Evolutionary conservation across 2,329 filamentous ascomycete species (phyloP).

Genomic region (Pseudogymnoascus sp.): DNA sequence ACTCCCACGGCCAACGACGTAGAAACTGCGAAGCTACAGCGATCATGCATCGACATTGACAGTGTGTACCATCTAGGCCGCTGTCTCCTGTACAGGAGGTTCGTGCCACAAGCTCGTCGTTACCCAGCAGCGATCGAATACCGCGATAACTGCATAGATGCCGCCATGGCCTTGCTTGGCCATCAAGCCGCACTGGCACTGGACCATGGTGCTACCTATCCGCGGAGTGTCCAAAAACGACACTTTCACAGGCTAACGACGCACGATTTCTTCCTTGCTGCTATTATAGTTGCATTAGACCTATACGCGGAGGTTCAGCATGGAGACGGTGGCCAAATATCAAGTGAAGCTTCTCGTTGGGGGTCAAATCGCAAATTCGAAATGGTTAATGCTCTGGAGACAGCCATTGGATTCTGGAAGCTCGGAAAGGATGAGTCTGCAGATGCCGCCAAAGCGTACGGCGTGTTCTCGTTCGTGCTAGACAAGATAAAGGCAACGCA

Average conservation of each 20-base stretch:
- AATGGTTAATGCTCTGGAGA: conserved; percentile 14
- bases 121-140: conserved; percentile 7
- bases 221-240: conserved; percentile 3
- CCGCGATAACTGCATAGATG: conserved; percentile 9
- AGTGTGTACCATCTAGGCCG: conserved; percentile 11
- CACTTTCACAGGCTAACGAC: conserved; percentile 12
- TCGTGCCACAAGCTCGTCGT: conserved; percentile 1
- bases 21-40: background rate
- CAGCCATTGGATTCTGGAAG: conserved; percentile 11
- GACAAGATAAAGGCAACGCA: conserved; percentile 9
- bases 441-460: conserved; percentile 15
- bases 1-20: background rate
- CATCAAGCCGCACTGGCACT: conserved; percentile 13
- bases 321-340: background rate
- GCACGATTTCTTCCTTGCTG: conserved; percentile 15
- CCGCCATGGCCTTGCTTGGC: conserved; percentile 11
- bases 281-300: conserved; percentile 14
- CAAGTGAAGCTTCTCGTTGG: conserved; percentile 3
- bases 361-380: conserved; percentile 8
- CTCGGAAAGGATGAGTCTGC: conserved; percentile 13
- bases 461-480: conserved; percentile 15
- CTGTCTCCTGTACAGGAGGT: conserved; percentile 12
- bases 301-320: conserved; percentile 11
- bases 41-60: conserved; percentile 3
- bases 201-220: background rate